A percentile compares a stretch with the other conserved stretches of the same genome.
phyloP scores from a whole-genome alignment of 306 rosid species.

The Trichosanthes cucumerina region DNA sequence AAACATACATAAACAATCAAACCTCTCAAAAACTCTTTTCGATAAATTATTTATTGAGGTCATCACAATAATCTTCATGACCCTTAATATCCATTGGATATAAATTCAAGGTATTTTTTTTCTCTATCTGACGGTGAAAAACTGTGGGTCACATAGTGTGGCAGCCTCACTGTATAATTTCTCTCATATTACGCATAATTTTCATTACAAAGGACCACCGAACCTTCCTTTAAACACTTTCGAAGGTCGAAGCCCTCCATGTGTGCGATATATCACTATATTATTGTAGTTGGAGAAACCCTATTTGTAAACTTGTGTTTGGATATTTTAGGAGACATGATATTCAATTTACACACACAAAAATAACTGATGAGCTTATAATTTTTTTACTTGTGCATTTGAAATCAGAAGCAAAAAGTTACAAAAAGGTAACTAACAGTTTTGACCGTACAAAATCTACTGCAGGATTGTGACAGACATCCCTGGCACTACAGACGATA shows the following conservation, averaged over 20 bases:
- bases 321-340: not conserved
- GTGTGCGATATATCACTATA: not conserved
- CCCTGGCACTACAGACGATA: slow-evolving; percentile 75
- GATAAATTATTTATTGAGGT: too few relatives aligned
- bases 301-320: not conserved
- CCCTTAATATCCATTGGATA: too few relatives aligned
- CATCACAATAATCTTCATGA: too few relatives aligned
- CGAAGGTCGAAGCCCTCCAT: not conserved
- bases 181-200: too few relatives aligned
- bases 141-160: too few relatives aligned
- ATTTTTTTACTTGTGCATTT: not conserved
- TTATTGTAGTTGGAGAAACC: not conserved
- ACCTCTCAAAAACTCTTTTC: too few relatives aligned
- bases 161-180: too few relatives aligned
- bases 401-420: not conserved
- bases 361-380: not conserved
- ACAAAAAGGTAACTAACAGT: not conserved
- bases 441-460: not conserved
- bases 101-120: too few relatives aligned
- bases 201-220: too few relatives aligned
- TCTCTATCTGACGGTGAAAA: too few relatives aligned
- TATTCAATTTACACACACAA: not conserved
- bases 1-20: too few relatives aligned
- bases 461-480: slow-evolving; percentile 86
- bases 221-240: not conserved